Base-by-base conservation (phyloP, 345 rosid species). In the Bretschneidera sinensis region DNA sequence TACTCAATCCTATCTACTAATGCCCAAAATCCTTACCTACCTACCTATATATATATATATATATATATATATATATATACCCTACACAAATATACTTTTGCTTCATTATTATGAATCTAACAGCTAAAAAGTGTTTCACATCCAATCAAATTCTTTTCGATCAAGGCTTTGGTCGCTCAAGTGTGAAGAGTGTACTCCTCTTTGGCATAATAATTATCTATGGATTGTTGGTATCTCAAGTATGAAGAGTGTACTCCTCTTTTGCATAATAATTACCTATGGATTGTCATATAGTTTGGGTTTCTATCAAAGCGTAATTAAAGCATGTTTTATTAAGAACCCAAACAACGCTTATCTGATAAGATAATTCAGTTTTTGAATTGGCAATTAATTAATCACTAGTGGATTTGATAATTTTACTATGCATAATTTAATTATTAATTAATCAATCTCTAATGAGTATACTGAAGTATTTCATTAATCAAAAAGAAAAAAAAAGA, bases 151-250 rank as follows among this genome's bases (percentile, higher is more conserved):
- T 43, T 64, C 67, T 73, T 73, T 71, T n/a, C n/a, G n/a, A n/a
- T 73, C 78, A 61, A 73, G 81, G 75, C 55, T 60, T 43, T 61
- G n/a, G n/a, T n/a, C n/a, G n/a, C 63, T 65, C 63, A 24, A 25
- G 2, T 19, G 2, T 2, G 25, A 39, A 39, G 21, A 52, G 58
- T 43, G 9, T 48, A 50, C 17, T 8, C 48, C 16, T 48, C 55
- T 34, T 45, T n/a, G 28, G 60, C 58, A 55, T 33, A 48, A 76
- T 69, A 47, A 77, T 73, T 62, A 20, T 48, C 55, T 58, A 13
- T 51, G 31, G 66, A 34, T 51, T 65, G 56, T 48, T n/a, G n/a
- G n/a, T 24, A 51, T 53, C 63, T 65, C 63, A 24, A 25, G 2
- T 19, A 2, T 2, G 25, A 39, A 39, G 21, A 52, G 58, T 43